Conservation (phyloP, 192 early-diverging fungal species). For the Coemansia sp. region DNA sequence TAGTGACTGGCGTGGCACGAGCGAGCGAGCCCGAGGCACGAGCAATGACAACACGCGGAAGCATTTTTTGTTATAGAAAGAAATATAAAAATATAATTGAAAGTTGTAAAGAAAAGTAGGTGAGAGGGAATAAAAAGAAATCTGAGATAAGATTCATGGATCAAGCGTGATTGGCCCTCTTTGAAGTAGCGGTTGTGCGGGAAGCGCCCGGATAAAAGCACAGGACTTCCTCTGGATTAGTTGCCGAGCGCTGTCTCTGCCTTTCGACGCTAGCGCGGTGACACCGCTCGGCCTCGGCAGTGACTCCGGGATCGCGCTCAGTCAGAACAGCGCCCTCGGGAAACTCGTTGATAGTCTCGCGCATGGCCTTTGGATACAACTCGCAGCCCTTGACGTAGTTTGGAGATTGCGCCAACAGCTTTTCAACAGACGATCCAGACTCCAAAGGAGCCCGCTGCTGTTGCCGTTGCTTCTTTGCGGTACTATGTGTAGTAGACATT, state of each 20-base stretch:
- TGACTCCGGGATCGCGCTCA: conserved; percentile 29
- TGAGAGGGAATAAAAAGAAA: conserved; percentile 1
- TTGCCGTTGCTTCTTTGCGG: not conserved
- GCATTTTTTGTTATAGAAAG: conserved; percentile 26
- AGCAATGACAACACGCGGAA: conserved; percentile 31
- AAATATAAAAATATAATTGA: conserved; percentile 3
- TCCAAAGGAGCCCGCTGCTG: not conserved
- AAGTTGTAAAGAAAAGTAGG: not conserved
- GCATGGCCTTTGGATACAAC: conserved; percentile 46
- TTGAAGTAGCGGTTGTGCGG: not conserved
- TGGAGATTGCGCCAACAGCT: conserved; percentile 24
- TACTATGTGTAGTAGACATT: not conserved
- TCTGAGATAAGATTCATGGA: not conserved
- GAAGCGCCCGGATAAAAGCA: conserved; percentile 34
- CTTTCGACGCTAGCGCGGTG: conserved; percentile 8
- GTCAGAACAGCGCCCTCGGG: conserved; percentile 21
- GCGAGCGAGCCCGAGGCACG: conserved; percentile 36
- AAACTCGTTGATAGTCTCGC: conserved; percentile 40
- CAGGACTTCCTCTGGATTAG: conserved; percentile 17
- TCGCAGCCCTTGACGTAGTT: conserved; percentile 34
- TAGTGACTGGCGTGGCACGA: conserved; percentile 10
- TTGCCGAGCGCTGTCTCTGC: conserved; percentile 6
- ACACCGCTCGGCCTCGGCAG: conserved; percentile 15
- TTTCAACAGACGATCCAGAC: conserved; percentile 15
- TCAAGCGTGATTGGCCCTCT: not conserved